phyloP scores from a whole-genome alignment of 2,329 filamentous ascomycete species.

The Alternaria solani region DNA sequence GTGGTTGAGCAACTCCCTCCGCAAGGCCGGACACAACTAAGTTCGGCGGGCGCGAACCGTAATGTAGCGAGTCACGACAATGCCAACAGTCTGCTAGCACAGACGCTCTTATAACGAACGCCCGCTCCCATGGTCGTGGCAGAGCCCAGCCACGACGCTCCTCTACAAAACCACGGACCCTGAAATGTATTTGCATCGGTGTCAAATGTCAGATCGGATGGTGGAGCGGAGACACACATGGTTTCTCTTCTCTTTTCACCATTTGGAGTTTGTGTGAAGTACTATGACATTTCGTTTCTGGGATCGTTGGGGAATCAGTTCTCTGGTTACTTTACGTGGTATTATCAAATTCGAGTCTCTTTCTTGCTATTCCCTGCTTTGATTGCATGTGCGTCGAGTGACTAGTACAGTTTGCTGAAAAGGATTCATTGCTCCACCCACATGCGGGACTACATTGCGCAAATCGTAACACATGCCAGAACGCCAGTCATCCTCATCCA shows the following conservation, averaged over 20 bases:
- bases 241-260: constrained; percentile 41
- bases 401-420: neutral
- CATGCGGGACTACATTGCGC: constrained; percentile 8
- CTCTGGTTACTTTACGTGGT: constrained; percentile 49
- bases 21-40: constrained; percentile 62
- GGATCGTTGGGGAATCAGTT: constrained; percentile 47
- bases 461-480: constrained; percentile 16
- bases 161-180: constrained; percentile 29
- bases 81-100: constrained; percentile 41
- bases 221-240: constrained; percentile 42
- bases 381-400: constrained; percentile 1
- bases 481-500: constrained; percentile 14
- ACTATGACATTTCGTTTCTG: constrained; percentile 46
- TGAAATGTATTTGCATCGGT: constrained; percentile 46
- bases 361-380: constrained; percentile 42
- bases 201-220: constrained; percentile 46
- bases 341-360: constrained; percentile 52
- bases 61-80: constrained; percentile 36
- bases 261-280: constrained; percentile 50
- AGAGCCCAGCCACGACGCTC: constrained; percentile 21
- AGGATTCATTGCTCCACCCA: constrained; percentile 12
- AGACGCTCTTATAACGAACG: constrained; percentile 36
- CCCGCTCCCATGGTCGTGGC: constrained; percentile 31
- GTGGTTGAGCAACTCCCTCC: constrained; percentile 63
- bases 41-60: constrained; percentile 16